Base-by-base conservation (phyloP, 805 yeast species). In the Zygosaccharomyces rouxii region DNA sequence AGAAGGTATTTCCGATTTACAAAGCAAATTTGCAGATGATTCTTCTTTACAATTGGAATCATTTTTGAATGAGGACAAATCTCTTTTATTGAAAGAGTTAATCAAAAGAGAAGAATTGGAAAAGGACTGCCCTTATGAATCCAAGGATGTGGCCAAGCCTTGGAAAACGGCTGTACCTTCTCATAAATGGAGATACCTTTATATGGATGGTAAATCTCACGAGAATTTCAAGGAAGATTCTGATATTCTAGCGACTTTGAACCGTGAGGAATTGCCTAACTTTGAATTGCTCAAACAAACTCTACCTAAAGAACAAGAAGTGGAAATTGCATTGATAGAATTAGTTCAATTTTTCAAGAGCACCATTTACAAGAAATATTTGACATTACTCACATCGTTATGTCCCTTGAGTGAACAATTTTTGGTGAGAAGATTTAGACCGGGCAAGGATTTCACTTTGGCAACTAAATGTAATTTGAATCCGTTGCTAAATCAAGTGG, bases 161-260 rank as follows among this genome's bases (percentile, higher is more conserved):
- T 94, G 99, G 99, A 83, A 84, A 53, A 74, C 89, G 35, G 94
- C 97, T 0, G 78, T 85, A 42, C 98, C 99, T 7, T 94, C 97
- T 7, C 98, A 92, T 62, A 89, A 94, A 64, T 90, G 89, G 70
- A 72, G 97, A 53, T 94, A 76, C 62, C 66, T 89, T 72, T 92
- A 89, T 63, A 74, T 90, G 28, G 95, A 88, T 62, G 92, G 92
- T 3, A 70, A 71, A 48, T 62, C 73, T 10, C 60, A 57, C 10
- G 70, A 63, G 42, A 60, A 63, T 26, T 59, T 65, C 40, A 50
- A 51, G 5, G 54, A 58, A 13, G 63, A 62, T 39, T 64, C 65
- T 19, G 67, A 63, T 22, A 59, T 68, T 29, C 26, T 51, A 19
- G 59, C 57, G 11, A 45, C 62, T 49, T 49, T 68, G 54, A 56